These are phyloP conservation scores for Botrytis porri DNA, from an alignment of 2,329 filamentous ascomycete species.

Conservation along the genomic window DNA sequence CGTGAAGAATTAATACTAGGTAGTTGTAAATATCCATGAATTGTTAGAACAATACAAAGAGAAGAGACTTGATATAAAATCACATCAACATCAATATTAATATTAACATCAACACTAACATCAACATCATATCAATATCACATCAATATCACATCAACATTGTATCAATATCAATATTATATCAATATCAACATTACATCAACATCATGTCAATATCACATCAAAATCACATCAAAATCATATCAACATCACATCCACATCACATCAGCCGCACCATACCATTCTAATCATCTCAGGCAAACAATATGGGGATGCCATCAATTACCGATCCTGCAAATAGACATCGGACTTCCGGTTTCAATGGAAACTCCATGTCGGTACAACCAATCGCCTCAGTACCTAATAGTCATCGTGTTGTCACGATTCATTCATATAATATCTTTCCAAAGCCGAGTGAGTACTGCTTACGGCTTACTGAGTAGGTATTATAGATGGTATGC, in stretches of 20 bases:
- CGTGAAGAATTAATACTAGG: not conserved
- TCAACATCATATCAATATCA: not conserved
- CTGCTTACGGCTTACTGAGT: too few species aligned
- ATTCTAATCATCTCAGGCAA: not conserved
- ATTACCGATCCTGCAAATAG: not conserved
- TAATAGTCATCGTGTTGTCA: not conserved
- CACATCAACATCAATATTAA: not conserved
- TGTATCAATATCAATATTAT: not conserved
- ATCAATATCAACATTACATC: too few species aligned
- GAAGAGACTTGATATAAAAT: not conserved
- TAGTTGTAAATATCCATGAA: not conserved
- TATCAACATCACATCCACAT: not conserved
- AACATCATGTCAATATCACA: not conserved
- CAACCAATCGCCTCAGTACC: not conserved
- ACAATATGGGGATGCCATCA: not conserved
- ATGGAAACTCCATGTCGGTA: not conserved
- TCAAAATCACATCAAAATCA: not conserved
- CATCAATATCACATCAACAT: not conserved
- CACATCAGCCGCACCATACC: not conserved
- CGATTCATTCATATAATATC: not conserved
- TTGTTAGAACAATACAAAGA: not conserved
- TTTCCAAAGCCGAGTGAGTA: not conserved
- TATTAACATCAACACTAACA: not conserved
- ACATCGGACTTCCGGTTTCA: constrained; percentile 4
- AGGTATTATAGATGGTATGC: not conserved